Evolutionary conservation across 129 eudicot genomes (phyloP).

Genomic region (Pittosporum tobira): DNA sequence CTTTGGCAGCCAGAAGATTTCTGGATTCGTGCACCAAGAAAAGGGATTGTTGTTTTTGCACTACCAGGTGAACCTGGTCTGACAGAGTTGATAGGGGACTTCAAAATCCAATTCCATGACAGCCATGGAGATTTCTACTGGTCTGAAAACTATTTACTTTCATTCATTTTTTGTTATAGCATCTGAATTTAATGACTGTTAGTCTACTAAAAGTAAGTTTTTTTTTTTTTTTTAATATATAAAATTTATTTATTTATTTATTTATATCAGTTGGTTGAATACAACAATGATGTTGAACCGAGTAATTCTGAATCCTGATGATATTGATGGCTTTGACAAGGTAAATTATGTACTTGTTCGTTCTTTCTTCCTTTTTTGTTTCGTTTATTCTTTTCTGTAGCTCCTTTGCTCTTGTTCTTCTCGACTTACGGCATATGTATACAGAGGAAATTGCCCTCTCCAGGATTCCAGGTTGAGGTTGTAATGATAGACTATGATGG

Average conservation of each 20-base stretch:
- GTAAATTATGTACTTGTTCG: conserved; percentile 27
- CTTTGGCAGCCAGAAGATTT: conserved; percentile 84
- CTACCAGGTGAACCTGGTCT: conserved; percentile 86
- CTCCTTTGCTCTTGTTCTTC: not conserved
- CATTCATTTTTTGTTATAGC: not conserved
- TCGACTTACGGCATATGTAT: not conserved
- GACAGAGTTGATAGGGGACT: conserved; percentile 78
- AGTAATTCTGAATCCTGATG: conserved; percentile 34
- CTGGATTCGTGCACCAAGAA: conserved; percentile 71
- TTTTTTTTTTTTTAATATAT: not conserved
- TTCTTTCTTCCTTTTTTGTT: not conserved
- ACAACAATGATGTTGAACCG: conserved; percentile 80
- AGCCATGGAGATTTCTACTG: conserved; percentile 95
- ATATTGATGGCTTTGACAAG: conserved; percentile 83
- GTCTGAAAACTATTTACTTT: conserved; percentile 25
- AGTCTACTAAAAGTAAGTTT: not conserved
- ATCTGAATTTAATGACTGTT: not conserved
- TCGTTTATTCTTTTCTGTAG: not conserved
- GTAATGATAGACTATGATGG: conserved; percentile 86
- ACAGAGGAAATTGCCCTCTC: conserved; percentile 80
- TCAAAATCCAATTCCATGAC: conserved; percentile 86
- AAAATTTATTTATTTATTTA: not conserved
- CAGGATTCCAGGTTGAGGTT: conserved; percentile 82
- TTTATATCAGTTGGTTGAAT: conserved; percentile 69
- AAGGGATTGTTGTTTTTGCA: conserved; percentile 84